Conservation (phyloP, 805 yeast species). For the Saccharomycopsis fibuligera region DNA sequence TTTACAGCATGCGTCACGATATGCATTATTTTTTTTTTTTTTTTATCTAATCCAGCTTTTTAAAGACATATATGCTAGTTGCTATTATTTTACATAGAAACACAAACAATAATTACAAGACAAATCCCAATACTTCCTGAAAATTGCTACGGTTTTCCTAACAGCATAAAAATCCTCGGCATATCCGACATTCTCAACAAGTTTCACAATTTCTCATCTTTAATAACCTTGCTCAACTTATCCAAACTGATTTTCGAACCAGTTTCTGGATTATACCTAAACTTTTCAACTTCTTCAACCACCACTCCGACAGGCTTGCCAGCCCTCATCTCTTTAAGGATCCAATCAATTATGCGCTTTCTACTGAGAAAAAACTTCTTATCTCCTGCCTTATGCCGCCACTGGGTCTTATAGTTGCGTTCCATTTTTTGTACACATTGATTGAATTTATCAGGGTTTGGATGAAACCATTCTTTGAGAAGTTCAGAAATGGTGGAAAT, state of each 20-base stretch:
- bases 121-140: too few relatives aligned
- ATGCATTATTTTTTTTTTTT: too few relatives aligned
- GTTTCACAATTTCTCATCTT: conserved; percentile 2
- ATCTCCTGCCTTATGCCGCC: conserved; percentile 15
- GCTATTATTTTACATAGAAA: too few relatives aligned
- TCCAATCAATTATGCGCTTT: conserved; percentile 11
- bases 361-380: conserved; percentile 13
- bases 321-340: conserved; percentile 5
- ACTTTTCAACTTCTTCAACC: conserved; percentile 7
- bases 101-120: too few relatives aligned
- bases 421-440: conserved; percentile 13
- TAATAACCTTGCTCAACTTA: conserved; percentile 13
- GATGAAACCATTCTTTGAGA: conserved; percentile 16
- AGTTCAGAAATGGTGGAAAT: conserved; percentile 7
- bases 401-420: conserved; percentile 7
- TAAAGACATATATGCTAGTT: too few relatives aligned
- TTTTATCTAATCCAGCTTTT: too few relatives aligned
- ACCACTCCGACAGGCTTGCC: neutral
- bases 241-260: conserved; percentile 16
- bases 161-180: too few relatives aligned
- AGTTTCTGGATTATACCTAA: conserved; percentile 7
- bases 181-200: too few relatives aligned
- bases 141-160: too few relatives aligned
- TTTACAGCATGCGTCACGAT: too few relatives aligned
- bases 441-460: conserved; percentile 8